Base-by-base conservation (phyloP, 2,329 filamentous ascomycete species). In the Colletotrichum orbiculare region DNA sequence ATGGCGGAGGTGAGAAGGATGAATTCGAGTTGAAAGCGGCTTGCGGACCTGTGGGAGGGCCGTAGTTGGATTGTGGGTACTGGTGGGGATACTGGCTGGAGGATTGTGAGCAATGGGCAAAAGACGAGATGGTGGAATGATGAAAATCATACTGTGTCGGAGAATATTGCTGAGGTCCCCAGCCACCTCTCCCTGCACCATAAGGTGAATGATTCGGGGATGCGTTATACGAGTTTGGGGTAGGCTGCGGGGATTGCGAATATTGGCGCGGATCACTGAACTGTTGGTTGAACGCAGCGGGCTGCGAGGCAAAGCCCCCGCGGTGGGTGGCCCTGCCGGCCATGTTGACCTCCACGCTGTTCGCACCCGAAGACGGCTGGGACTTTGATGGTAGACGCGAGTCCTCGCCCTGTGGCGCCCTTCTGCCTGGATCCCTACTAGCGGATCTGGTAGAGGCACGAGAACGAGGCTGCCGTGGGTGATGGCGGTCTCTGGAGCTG, bases 161-260 rank as follows among this genome's bases (percentile, higher is more conserved):
- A 12, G 78, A 80, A 62, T 75, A 78, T 64, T 79, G 80, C 67
- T 78, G 83, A 66, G 76, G 77, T 48, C 66, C 67, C 82, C 87
- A 87, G 55, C 81, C 81, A 37, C 84, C 84, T 74, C 87, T 81
- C 53, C 81, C 81, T 67, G 79, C 78, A 42, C 81, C 81, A 72
- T 90, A 87, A 12, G 89, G 87, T 43, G 89, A 89, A 47, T 86
- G 84, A 65, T 84, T 84, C n/a, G 89, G 87, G 15, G 89, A 90
- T 49, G 48, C 64, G 35, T 83, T 84, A 69, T 85, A 82, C 54
- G 82, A 83, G 55, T 78, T 83, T 17, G 86, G 83, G 25, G 82
- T 81, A 68, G 81, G 86, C 58, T 86, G 83, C 43, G 89, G 85
- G n/a, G 88, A 88, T 50, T 85, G 83, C 33, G 83, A 82, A 70